Evolutionary conservation across 352 stramenopile species (phyloP).

Genomic region (Pythium brassicae): DNA sequence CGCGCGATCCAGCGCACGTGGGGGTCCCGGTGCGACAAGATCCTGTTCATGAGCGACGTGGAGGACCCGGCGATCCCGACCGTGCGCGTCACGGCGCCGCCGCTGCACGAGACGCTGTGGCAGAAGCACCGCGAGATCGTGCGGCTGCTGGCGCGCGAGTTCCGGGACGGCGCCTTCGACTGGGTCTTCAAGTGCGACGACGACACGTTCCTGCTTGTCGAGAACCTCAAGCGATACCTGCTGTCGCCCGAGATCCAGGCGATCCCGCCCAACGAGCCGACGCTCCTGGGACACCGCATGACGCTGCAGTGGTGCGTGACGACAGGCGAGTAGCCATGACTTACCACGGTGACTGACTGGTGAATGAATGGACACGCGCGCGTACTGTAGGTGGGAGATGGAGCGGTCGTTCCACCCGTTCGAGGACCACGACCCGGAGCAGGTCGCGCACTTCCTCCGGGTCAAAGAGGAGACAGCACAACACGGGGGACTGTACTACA

Average conservation of each 20-base stretch:
- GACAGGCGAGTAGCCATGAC: no score
- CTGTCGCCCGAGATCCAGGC: constrained; percentile 39
- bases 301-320: constrained; percentile 69
- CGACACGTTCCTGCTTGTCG: constrained; percentile 83
- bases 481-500: constrained; percentile 78
- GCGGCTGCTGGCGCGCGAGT: constrained; percentile 64
- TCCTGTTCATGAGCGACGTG: constrained; percentile 86
- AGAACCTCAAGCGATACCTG: constrained; percentile 79
- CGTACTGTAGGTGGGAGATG: constrained; percentile 81
- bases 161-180: constrained; percentile 58
- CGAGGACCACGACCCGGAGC: constrained; percentile 52
- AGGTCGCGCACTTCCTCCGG: constrained; percentile 43
- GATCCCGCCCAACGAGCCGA: constrained; percentile 31
- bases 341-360: no score
- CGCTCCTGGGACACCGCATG: constrained; percentile 80
- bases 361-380: neutral
- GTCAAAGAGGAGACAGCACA: constrained; percentile 41
- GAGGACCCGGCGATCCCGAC: constrained; percentile 62
- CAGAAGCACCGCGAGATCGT: constrained; percentile 85
- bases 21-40: constrained; percentile 78
- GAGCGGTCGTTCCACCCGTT: constrained; percentile 65
- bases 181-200: constrained; percentile 89
- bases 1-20: constrained; percentile 71
- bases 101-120: constrained; percentile 74
- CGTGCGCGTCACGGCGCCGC: constrained; percentile 55